phyloP scores from a whole-genome alignment of 805 yeast species.

The Kodamaea leandrae region DNA sequence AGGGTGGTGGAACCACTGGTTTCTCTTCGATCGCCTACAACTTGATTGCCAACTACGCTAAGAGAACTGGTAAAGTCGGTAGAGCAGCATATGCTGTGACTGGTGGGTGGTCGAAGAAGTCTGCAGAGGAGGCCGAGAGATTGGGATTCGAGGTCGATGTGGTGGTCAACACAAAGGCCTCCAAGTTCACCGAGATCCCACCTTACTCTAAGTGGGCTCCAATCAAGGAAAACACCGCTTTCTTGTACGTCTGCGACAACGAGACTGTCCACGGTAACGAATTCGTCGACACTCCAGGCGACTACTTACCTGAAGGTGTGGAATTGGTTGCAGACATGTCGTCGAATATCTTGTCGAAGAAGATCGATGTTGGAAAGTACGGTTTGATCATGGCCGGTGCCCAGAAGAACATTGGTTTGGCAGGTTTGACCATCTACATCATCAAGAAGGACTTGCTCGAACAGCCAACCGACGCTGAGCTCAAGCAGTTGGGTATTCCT shows the following conservation, averaged over 20 bases:
- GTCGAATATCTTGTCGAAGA: slow-evolving; percentile 81
- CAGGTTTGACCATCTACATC: slow-evolving; percentile 91
- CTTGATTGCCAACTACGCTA: slow-evolving; percentile 70
- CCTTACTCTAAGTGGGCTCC: slow-evolving; percentile 61
- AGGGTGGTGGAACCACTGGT: slow-evolving; percentile 98
- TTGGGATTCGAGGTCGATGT: slow-evolving; percentile 74
- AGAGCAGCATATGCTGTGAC: slow-evolving; percentile 84
- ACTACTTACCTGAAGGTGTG: slow-evolving; percentile 59
- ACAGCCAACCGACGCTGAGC: slow-evolving; percentile 60
- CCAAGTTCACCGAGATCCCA: slow-evolving; percentile 67
- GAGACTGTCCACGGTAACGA: slow-evolving; percentile 97
- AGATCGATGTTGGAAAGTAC: slow-evolving; percentile 76
- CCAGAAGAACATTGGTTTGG: slow-evolving; percentile 95
- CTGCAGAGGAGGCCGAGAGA: slow-evolving; percentile 82
- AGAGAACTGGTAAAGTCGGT: slow-evolving; percentile 71
- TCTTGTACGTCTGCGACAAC: slow-evolving; percentile 89
- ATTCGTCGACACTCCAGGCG: slow-evolving; percentile 52
- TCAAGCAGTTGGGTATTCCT: slow-evolving; percentile 62
- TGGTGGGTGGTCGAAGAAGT: slow-evolving; percentile 92
- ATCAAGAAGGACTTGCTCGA: slow-evolving; percentile 77
- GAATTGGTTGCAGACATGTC: slow-evolving; percentile 94
- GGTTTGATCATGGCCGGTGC: slow-evolving; percentile 97
- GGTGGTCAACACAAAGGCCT: slow-evolving; percentile 61
- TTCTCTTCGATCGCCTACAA: slow-evolving; percentile 86
- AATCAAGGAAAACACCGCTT: slow-evolving; percentile 63